These are phyloP conservation scores for Perkinsus olseni DNA, from an alignment of 169 alveolate genomes.

Conservation along the genomic window DNA sequence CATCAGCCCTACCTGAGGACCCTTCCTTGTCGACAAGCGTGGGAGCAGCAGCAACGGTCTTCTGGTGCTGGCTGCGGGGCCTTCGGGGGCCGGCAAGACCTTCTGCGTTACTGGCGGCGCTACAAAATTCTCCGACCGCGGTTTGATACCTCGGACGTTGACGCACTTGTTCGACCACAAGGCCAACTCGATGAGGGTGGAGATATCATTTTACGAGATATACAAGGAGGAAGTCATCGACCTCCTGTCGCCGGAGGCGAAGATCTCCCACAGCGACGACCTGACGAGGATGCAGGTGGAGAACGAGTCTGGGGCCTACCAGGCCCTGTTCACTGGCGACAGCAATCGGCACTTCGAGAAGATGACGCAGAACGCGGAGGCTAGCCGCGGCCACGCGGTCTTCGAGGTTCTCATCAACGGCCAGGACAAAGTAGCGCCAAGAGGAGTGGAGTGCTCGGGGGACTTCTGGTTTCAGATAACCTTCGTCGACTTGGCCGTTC, in stretches of 20 bases:
- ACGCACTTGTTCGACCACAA: background rate
- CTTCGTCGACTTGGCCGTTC: background rate
- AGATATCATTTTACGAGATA: background rate
- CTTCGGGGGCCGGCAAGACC: background rate
- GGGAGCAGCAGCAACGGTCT: background rate
- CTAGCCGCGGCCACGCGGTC: background rate
- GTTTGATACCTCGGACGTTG: background rate
- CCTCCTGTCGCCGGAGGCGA: background rate
- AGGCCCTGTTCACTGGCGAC: background rate
- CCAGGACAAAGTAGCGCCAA: background rate
- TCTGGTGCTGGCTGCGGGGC: background rate
- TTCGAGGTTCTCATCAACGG: background rate
- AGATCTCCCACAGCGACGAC: background rate
- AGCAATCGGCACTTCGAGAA: background rate
- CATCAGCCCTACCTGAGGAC: background rate
- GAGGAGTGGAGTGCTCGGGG: background rate
- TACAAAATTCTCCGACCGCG: background rate
- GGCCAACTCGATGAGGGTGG: background rate
- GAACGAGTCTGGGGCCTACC: background rate
- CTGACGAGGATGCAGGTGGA: background rate
- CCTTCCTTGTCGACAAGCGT: background rate
- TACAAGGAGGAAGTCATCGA: background rate
- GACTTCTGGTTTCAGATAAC: background rate
- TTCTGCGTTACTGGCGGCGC: background rate
- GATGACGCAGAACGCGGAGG: background rate